Conservation (phyloP, 371 early-diverging fungal species). For the Batrachochytrium dendrobatidis region DNA sequence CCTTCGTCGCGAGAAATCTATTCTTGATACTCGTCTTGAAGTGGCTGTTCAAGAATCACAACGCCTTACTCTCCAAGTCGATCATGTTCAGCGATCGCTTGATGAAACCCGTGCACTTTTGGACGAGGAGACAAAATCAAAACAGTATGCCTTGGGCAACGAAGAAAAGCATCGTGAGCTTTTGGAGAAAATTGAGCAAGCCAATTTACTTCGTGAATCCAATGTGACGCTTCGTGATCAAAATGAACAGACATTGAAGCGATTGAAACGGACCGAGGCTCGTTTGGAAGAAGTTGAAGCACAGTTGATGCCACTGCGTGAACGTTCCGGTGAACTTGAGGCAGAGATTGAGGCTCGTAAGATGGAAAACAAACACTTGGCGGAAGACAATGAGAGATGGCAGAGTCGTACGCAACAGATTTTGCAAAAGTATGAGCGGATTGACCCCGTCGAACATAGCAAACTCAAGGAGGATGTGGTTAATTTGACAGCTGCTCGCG, state of each 20-base stretch:
- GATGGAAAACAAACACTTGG: slow-evolving; percentile 32
- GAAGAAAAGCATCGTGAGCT: slow-evolving; percentile 51
- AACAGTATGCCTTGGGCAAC: slow-evolving; percentile 32
- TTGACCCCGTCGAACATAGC: slow-evolving; percentile 41
- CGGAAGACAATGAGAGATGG: slow-evolving; percentile 50
- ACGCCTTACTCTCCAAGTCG: slow-evolving; percentile 49
- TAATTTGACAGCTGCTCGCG: background rate
- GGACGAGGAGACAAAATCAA: slow-evolving; percentile 40
- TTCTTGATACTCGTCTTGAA: slow-evolving; percentile 53
- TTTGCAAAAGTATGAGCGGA: slow-evolving; percentile 50
- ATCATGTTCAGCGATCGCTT: slow-evolving; percentile 49
- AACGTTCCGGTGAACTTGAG: slow-evolving; percentile 35
- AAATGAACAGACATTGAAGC: slow-evolving; percentile 29
- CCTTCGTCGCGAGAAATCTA: slow-evolving; percentile 62
- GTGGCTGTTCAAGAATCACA: slow-evolving; percentile 53
- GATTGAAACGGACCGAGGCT: slow-evolving; percentile 27
- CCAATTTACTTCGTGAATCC: slow-evolving; percentile 59
- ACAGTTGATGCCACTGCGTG: slow-evolving; percentile 43
- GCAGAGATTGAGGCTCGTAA: slow-evolving; percentile 54
- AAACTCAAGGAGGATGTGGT: slow-evolving; percentile 27
- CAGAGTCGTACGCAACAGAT: slow-evolving; percentile 53
- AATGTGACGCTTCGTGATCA: slow-evolving; percentile 59
- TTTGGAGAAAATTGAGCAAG: slow-evolving; percentile 54
- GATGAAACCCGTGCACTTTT: slow-evolving; percentile 57
- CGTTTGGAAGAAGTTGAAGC: slow-evolving; percentile 16